Evolutionary conservation across 116 monocot genomes (phyloP).

Genomic region (Thalassia testudinum): DNA sequence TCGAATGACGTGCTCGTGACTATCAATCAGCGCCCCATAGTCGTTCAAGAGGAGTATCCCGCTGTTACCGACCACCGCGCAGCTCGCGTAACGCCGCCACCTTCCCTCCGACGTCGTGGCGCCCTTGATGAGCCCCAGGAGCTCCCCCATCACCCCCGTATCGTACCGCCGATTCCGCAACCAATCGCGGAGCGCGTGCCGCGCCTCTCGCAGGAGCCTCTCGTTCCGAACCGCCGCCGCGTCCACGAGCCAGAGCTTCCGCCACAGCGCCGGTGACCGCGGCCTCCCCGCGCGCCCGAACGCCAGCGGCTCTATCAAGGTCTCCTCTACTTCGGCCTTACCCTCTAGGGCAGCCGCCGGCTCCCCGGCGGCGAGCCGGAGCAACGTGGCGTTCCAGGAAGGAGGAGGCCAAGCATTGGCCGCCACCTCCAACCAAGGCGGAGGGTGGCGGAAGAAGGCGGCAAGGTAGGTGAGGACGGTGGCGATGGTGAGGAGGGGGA

Average conservation of each 20-base stretch:
- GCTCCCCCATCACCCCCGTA: slow-evolving; percentile 30
- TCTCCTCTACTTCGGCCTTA: slow-evolving; percentile 14
- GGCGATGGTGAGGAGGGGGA: no score
- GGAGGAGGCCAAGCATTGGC: no score
- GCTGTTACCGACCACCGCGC: slow-evolving; percentile 95
- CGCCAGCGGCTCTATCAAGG: slow-evolving; percentile 12
- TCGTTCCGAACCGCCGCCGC: slow-evolving; percentile 12
- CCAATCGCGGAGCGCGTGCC: slow-evolving; percentile 48
- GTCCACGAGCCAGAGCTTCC: slow-evolving; percentile 8
- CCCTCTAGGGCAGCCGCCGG: slow-evolving; percentile 6
- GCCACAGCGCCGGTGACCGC: slow-evolving; percentile 6
- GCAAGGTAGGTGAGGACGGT: no score
- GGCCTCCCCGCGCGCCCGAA: not conserved
- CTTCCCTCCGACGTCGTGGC: no score
- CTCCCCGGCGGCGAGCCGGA: slow-evolving; percentile 15
- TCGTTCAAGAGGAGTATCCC: slow-evolving; percentile 51
- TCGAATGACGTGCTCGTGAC: slow-evolving; percentile 65
- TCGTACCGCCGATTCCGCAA: slow-evolving; percentile 19
- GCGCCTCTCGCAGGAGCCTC: slow-evolving; percentile 28
- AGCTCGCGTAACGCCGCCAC: slow-evolving; percentile 20
- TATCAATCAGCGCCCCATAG: slow-evolving; percentile 57
- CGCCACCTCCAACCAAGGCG: no score
- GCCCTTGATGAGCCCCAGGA: slow-evolving; percentile 20
- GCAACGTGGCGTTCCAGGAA: slow-evolving; percentile 10
- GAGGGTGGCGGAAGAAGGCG: no score